Evolutionary conservation across 352 stramenopile species (phyloP).

Genomic region (Phytophthora pseudosyringae): DNA sequence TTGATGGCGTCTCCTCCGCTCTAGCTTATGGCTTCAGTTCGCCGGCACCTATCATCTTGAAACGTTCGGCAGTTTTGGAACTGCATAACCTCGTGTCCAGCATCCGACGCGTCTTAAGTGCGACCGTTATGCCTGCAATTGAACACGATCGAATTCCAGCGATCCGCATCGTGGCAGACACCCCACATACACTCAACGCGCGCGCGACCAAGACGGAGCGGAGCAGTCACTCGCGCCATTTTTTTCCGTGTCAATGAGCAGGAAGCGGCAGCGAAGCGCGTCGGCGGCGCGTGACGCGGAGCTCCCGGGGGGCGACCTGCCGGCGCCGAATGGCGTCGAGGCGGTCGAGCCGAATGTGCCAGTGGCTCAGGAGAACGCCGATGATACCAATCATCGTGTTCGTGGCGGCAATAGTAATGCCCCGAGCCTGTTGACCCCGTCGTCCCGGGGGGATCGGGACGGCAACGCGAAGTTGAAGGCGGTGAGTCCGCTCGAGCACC

Average conservation of each 20-base stretch:
- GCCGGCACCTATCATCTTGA: too few species aligned
- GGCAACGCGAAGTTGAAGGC: background rate
- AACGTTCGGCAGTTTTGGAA: background rate
- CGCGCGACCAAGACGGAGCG: background rate
- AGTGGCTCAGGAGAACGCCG: background rate
- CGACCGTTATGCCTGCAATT: conserved; percentile 12
- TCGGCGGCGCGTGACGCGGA: background rate
- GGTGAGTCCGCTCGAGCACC: background rate
- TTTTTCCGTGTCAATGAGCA: conserved; percentile 11
- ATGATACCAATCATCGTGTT: background rate
- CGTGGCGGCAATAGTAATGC: conserved; percentile 20
- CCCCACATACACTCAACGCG: background rate
- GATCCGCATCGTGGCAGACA: conserved; percentile 14
- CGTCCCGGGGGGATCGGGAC: background rate
- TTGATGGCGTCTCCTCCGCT: background rate
- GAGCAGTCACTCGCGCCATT: background rate
- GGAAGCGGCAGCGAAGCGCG: conserved; percentile 23
- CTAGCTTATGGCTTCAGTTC: background rate
- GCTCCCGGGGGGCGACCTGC: background rate
- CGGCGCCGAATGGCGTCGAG: background rate
- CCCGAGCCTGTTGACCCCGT: background rate
- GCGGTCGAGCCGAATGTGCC: background rate
- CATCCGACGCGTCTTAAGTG: background rate
- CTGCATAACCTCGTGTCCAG: background rate
- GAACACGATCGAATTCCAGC: conserved; percentile 31